Conservation (phyloP, 768 basidiomycete genomes). For the Rhizopogon sp. region DNA sequence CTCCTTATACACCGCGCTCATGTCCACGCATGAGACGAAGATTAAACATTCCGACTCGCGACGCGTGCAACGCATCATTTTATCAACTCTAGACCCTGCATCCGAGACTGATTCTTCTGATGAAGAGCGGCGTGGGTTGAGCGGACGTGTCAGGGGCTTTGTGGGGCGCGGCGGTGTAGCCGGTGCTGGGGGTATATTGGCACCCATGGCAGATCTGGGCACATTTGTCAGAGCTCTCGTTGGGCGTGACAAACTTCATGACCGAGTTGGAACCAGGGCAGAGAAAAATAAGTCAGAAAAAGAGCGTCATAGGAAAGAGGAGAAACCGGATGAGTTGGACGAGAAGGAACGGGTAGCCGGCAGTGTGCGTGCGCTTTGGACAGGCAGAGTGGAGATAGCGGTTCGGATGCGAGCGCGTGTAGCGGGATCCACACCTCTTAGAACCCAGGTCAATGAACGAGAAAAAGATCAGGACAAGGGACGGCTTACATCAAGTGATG, state of each 20-base stretch:
- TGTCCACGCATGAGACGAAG: conserved; percentile 23
- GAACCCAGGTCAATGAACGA: conserved; percentile 21
- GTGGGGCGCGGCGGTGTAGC: conserved; percentile 31
- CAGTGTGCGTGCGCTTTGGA: conserved; percentile 30
- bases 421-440: conserved; percentile 17
- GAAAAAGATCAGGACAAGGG: conserved; percentile 25
- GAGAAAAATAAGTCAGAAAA: conserved; percentile 1
- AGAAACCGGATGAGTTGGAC: conserved; percentile 16
- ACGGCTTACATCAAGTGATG: conserved; percentile 24
- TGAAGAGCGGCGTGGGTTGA: conserved; percentile 25
- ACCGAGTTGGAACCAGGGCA: conserved; percentile 19
- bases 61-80: conserved; percentile 57
- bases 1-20: conserved; percentile 15
- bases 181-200: conserved; percentile 38
- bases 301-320: conserved; percentile 31
- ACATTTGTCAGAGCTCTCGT: conserved; percentile 44
- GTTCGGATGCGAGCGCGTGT: conserved; percentile 23
- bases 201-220: conserved; percentile 47
- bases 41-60: conserved; percentile 43
- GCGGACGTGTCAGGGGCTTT: conserved; percentile 32
- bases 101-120: conserved; percentile 28
- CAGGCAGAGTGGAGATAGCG: conserved; percentile 24
- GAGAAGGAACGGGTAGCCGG: conserved; percentile 32
- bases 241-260: conserved; percentile 29
- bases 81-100: conserved; percentile 48